Base-by-base conservation (phyloP, 2,329 filamentous ascomycete genomes). In the Neofusicoccum ribis region DNA sequence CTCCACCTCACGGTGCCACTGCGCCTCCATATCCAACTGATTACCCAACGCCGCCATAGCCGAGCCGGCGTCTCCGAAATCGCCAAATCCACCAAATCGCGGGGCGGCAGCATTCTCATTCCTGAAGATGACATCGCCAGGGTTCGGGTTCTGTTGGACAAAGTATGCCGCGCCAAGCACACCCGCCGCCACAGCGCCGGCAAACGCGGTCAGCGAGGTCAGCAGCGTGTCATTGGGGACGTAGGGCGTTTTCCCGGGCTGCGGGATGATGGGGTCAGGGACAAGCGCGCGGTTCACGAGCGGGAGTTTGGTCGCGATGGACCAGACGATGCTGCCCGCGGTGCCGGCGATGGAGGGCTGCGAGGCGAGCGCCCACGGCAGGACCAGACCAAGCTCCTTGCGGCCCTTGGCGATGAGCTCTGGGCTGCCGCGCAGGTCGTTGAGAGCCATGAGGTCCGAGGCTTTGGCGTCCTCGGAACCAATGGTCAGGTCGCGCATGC, bases 401-500 rank as follows among this genome's bases (percentile, higher is more conserved):
- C 66, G 59, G 9, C 54, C 60, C 17, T 50, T 51, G 15, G 50
- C 20, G n/a, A 66, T 43, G 23, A 59, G 46, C 41, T 54, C 51
- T 9, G 66, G 41, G 27, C 60, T 65, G 34, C 63, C 62, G n/a
- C 54, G 62, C 36, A 63, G 39, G 17, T 50, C 51, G 39, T 56
- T 63, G 23, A 67, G 63, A 5, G 56, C 47, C 46, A 59, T 52
- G 7, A 68, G 58, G 34, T 62, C 65, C 1, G 56, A 46, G 2
- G 62, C 23, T 14, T 47, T 44, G 20, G 63, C 17, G n/a, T 56
- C 50, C 14, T 36, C 44, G 14, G 37, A 15, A 8, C 56, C 65
- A 47, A 67, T 34, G 20, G 60, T 50, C n/a, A 36, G 52, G 20
- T 36, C 23, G 44, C 65, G 70, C 63, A 76, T 66, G 12, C 72